phyloP scores from a whole-genome alignment of 2,329 filamentous ascomycete species.

The Didymellaceae sp. region DNA sequence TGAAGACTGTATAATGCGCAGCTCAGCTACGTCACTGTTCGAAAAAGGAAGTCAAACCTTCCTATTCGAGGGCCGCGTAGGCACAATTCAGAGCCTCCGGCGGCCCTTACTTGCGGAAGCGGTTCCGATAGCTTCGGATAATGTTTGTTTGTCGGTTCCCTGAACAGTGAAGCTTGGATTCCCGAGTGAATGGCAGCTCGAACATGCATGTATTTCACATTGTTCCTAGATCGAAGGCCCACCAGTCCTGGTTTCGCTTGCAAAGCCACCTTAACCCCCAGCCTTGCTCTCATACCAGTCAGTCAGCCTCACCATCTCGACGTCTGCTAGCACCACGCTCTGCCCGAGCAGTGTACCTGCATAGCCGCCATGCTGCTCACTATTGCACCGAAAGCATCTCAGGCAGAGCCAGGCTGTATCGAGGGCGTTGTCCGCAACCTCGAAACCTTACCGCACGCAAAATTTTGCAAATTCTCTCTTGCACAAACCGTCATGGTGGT shows the following conservation, averaged over 20 bases:
- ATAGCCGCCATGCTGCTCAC: too few relatives aligned
- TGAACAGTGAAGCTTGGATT: too few relatives aligned
- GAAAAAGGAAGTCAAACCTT: neutral
- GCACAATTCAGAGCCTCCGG: neutral
- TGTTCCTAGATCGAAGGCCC: too few relatives aligned
- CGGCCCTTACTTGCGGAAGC: constrained; percentile 3
- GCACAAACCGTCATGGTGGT: neutral
- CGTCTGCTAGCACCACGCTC: too few relatives aligned
- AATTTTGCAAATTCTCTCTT: neutral
- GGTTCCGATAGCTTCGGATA: neutral
- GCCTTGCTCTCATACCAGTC: too few relatives aligned
- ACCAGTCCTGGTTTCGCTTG: too few relatives aligned
- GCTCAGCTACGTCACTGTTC: neutral
- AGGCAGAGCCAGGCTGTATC: neutral
- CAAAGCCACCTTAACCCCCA: too few relatives aligned
- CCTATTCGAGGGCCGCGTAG: neutral
- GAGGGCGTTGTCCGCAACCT: neutral
- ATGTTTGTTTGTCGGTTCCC: neutral
- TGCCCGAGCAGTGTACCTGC: too few relatives aligned
- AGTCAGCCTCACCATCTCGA: too few relatives aligned
- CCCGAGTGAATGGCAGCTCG: too few relatives aligned
- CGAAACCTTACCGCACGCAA: neutral
- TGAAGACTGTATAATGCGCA: neutral
- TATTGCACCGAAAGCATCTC: constrained; percentile 3
- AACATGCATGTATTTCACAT: too few relatives aligned